Conservation (phyloP, 371 early-diverging fungal genomes). For the Batkoa obscura region DNA sequence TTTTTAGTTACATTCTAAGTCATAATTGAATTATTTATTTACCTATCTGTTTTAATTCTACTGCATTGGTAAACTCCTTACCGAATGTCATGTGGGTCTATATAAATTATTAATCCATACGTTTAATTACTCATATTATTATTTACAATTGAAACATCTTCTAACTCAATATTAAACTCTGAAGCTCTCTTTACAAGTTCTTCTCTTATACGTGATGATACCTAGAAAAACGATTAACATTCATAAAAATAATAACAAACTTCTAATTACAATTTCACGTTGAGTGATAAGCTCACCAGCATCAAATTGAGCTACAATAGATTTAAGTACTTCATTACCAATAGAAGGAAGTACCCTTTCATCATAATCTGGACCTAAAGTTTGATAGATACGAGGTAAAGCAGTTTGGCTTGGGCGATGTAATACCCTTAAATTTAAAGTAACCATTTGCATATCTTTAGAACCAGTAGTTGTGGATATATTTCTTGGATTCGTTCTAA, state of each 20-base stretch:
- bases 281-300: conserved; percentile 95
- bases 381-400: conserved; percentile 73
- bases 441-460: conserved; percentile 82
- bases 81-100: conserved; percentile 94
- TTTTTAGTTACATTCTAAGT: not conserved
- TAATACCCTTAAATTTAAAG: conserved; percentile 81
- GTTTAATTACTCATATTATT: not conserved
- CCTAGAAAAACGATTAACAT: no score
- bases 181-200: conserved; percentile 82
- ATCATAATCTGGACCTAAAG: conserved; percentile 88
- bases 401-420: conserved; percentile 70
- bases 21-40: conserved; percentile 14
- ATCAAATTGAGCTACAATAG: conserved; percentile 97
- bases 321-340: conserved; percentile 97
- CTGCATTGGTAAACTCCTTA: conserved; percentile 86
- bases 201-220: conserved; percentile 82
- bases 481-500: conserved; percentile 86
- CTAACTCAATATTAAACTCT: conserved; percentile 88
- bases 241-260: not conserved
- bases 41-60: conserved; percentile 84
- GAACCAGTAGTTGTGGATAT: conserved; percentile 87
- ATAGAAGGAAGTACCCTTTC: conserved; percentile 95
- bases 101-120: not conserved
- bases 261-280: conserved; percentile 66
- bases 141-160: conserved; percentile 92